Percentiles rank a stretch among this genome's conserved stretches.
phyloP scores from a whole-genome alignment of 106 monocot species.

The Allium fistulosum region DNA sequence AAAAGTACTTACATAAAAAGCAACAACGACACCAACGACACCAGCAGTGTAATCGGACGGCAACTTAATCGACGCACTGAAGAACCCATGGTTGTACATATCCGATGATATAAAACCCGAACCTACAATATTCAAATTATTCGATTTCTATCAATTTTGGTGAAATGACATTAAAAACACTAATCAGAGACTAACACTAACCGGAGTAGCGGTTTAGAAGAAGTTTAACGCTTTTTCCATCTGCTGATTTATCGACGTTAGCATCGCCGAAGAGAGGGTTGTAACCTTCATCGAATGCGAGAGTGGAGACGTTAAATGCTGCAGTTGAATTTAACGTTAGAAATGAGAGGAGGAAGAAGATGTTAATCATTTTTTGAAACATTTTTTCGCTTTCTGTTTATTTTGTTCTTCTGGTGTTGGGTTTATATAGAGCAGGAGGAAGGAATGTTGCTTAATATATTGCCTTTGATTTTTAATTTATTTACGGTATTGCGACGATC shows the following conservation, averaged over 20 bases:
- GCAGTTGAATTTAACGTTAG: neutral
- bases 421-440: too few species aligned
- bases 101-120: conserved; percentile 51
- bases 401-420: too few species aligned
- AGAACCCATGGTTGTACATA: conserved; percentile 39
- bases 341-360: too few species aligned
- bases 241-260: conserved; percentile 33
- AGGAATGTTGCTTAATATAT: too few species aligned
- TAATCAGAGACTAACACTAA: neutral
- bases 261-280: conserved; percentile 31
- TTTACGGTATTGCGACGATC: too few species aligned
- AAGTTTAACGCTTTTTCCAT: conserved; percentile 26
- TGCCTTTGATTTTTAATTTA: too few species aligned
- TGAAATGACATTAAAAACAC: neutral
- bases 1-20: conserved; percentile 38
- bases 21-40: conserved; percentile 64
- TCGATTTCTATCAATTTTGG: neutral
- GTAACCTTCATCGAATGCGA: conserved; percentile 45
- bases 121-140: conserved; percentile 2
- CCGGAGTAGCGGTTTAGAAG: conserved; percentile 46
- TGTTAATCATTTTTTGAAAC: neutral
- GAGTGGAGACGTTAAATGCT: conserved; percentile 16
- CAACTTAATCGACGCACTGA: conserved; percentile 48
- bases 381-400: too few species aligned
- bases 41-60: conserved; percentile 56